Percentiles rank a stretch among this genome's conserved stretches.
phyloP scores from a whole-genome alignment of 352 stramenopile species.

The Phytopythium vexans region DNA sequence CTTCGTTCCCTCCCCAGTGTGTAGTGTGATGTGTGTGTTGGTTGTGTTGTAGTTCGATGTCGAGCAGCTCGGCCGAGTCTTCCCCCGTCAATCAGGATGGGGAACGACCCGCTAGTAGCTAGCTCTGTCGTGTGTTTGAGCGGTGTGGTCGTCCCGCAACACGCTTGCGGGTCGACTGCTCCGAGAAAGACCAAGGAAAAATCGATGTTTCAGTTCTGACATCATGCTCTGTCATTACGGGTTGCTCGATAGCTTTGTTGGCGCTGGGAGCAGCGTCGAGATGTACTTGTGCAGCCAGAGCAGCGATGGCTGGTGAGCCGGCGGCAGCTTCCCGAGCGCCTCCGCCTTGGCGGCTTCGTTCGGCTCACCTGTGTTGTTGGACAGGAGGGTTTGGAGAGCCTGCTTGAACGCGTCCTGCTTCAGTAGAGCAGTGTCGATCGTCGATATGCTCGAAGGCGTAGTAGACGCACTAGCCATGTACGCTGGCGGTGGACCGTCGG shows the following conservation, averaged over 20 bases:
- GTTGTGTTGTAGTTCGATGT: background rate
- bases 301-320: constrained; percentile 9
- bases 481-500: constrained; percentile 18
- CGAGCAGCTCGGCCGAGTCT: too few relatives aligned
- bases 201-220: too few relatives aligned
- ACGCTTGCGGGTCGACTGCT: too few relatives aligned
- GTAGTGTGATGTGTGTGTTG: constrained; percentile 3
- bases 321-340: background rate
- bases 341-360: background rate
- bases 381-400: constrained; percentile 21
- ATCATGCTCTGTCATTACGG: too few relatives aligned
- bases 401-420: constrained; percentile 38
- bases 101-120: too few relatives aligned
- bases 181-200: too few relatives aligned
- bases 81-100: too few relatives aligned
- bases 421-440: constrained; percentile 21
- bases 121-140: too few relatives aligned
- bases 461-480: constrained; percentile 12
- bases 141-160: too few relatives aligned
- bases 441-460: constrained; percentile 3
- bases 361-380: background rate
- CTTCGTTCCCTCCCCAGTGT: background rate
- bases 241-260: too few relatives aligned
- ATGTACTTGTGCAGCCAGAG: constrained; percentile 19
- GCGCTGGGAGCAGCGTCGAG: background rate